Conservation (phyloP, 2,329 filamentous ascomycete genomes). For the Blastomyces gilchristii region DNA sequence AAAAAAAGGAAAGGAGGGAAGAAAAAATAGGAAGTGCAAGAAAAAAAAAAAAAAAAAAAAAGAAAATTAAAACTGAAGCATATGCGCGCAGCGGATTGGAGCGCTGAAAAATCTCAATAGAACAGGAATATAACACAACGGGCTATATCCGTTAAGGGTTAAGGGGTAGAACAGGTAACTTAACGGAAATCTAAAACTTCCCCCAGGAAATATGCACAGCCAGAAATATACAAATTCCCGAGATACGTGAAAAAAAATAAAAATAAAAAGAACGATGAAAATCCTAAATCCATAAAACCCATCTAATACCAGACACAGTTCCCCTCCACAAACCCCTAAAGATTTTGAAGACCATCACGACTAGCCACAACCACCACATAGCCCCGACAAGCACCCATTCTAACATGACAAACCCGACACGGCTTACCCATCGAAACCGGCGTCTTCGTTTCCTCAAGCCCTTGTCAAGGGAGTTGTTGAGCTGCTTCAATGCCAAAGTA, state of each 20-base stretch:
- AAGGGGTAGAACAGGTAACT: neutral
- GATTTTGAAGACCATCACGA: constrained; percentile 66
- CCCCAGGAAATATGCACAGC: neutral
- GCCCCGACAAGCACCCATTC: constrained; percentile 82
- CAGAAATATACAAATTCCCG: neutral
- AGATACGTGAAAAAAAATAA: neutral
- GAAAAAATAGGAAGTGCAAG: too few relatives aligned
- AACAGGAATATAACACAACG: neutral
- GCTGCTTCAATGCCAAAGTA: constrained; percentile 67
- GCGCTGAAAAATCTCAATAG: neutral
- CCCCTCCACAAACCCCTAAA: constrained; percentile 54
- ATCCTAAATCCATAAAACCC: constrained; percentile 68
- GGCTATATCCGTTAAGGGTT: neutral
- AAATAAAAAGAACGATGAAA: neutral
- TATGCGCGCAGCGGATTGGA: neutral
- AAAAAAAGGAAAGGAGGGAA: too few relatives aligned
- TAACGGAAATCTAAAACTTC: neutral
- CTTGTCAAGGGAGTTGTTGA: constrained; percentile 62
- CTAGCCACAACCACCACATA: constrained; percentile 90
- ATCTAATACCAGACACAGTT: constrained; percentile 52
- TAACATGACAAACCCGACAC: constrained; percentile 67
- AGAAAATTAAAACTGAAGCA: neutral
- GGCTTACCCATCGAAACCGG: constrained; percentile 63
- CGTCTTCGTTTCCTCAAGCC: constrained; percentile 63
- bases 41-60: too few relatives aligned